phyloP scores from a whole-genome alignment of 202 grass and related monocot species.

The Zoysia matrella region DNA sequence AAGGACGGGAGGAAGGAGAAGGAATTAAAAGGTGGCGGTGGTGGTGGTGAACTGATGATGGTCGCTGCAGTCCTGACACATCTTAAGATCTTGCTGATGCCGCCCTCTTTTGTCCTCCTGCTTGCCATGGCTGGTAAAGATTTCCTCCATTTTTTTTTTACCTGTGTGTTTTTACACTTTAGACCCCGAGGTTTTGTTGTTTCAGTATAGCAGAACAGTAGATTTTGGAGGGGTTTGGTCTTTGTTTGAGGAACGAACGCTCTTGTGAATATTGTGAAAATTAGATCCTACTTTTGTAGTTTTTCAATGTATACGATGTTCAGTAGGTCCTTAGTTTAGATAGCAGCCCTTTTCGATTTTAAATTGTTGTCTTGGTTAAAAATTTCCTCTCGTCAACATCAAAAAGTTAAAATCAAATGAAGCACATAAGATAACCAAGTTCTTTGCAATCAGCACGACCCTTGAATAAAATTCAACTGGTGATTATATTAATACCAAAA shows the following conservation, averaged over 20 bases:
- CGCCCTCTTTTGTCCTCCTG: constrained; percentile 58
- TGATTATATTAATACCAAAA: not conserved
- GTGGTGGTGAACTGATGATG: not conserved
- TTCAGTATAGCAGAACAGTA: not conserved
- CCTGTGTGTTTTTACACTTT: not conserved
- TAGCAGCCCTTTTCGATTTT: too few species aligned
- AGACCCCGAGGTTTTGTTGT: not conserved
- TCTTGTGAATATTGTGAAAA: not conserved
- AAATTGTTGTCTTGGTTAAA: too few species aligned
- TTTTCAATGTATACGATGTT: not conserved
- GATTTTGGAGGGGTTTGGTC: not conserved
- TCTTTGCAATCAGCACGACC: not conserved
- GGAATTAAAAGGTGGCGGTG: constrained; percentile 27
- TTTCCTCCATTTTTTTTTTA: constrained; percentile 21
- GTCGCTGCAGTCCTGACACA: constrained; percentile 41
- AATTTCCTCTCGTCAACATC: not conserved
- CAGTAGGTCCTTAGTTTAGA: not conserved
- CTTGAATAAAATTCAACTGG: not conserved
- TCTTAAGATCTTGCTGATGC: constrained; percentile 56
- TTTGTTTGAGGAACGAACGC: too few species aligned
- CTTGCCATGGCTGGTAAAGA: constrained; percentile 43
- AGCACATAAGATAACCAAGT: not conserved
- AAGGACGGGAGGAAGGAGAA: constrained; percentile 1
- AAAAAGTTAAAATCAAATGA: not conserved
- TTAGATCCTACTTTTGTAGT: not conserved